phyloP scores from a whole-genome alignment of 2,329 filamentous ascomycete genomes.

The Hypoxylon sp. region DNA sequence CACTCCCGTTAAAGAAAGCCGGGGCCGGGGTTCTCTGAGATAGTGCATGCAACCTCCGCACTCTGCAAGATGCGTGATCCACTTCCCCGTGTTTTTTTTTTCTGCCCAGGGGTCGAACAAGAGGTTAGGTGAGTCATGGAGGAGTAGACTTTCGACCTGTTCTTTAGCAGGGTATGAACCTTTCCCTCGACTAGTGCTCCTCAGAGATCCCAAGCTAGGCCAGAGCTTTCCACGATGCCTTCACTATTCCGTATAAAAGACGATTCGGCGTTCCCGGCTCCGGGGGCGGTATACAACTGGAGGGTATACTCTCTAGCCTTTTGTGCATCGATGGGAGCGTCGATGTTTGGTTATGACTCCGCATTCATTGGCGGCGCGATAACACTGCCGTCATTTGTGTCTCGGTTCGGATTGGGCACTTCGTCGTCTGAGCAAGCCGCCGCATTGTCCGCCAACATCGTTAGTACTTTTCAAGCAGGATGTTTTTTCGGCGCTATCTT shows the following conservation, averaged over 20 bases:
- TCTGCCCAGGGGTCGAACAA: background rate
- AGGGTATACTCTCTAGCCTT: constrained; percentile 34
- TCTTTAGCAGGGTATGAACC: background rate
- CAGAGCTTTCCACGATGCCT: constrained; percentile 9
- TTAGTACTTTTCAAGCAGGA: constrained; percentile 72
- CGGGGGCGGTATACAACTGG: constrained; percentile 29
- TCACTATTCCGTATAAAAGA: constrained; percentile 18
- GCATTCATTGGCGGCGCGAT: constrained; percentile 79
- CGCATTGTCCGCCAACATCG: constrained; percentile 73
- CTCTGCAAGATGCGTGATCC: constrained; percentile 2
- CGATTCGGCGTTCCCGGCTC: constrained; percentile 24
- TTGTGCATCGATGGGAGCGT: constrained; percentile 22
- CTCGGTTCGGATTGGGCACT: constrained; percentile 70
- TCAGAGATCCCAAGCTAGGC: background rate
- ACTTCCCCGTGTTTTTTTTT: constrained; percentile 8
- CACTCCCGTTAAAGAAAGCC: background rate
- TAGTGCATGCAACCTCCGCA: constrained; percentile 9
- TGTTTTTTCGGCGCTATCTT: constrained; percentile 77
- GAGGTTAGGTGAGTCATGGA: background rate
- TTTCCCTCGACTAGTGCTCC: background rate
- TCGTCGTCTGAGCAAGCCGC: constrained; percentile 61
- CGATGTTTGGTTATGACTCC: constrained; percentile 61
- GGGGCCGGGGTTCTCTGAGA: background rate
- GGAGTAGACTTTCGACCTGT: background rate
- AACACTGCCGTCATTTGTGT: constrained; percentile 71